A percentile compares a stretch with the other conserved stretches of the same genome.
Evolutionary conservation across 805 yeast genomes (phyloP).

Genomic region (Kazachstania viticola): DNA sequence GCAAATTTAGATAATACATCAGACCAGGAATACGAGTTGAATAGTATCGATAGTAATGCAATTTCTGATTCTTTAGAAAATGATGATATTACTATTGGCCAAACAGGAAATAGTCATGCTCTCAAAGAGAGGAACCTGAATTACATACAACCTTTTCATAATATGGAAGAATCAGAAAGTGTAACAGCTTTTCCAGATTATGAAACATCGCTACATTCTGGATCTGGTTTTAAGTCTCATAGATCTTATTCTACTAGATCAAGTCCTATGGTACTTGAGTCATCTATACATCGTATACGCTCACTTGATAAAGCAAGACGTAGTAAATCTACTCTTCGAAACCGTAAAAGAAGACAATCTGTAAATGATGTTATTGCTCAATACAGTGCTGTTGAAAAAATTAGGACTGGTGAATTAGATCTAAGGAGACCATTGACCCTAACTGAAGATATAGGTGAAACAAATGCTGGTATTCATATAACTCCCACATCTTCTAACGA

Average conservation of each 20-base stretch:
- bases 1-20: background rate
- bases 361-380: slow-evolving; percentile 28
- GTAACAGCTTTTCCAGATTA: too few relatives aligned
- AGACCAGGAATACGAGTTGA: background rate
- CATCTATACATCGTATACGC: background rate
- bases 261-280: slow-evolving; percentile 2
- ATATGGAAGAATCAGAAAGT: background rate
- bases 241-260: background rate
- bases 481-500: slow-evolving; percentile 1
- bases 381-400: slow-evolving; percentile 26
- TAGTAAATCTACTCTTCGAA: background rate
- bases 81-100: background rate
- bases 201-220: background rate
- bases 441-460: slow-evolving; percentile 20
- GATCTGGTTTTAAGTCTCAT: background rate
- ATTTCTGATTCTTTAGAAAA: background rate
- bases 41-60: slow-evolving; percentile 3
- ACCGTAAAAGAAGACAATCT: background rate
- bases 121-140: too few relatives aligned
- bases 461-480: slow-evolving; percentile 8
- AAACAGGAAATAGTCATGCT: too few relatives aligned
- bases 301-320: background rate
- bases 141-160: background rate
- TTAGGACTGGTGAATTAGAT: slow-evolving; percentile 23
- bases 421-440: slow-evolving; percentile 21